A percentile compares a stretch with the other conserved stretches of the same genome.
These are phyloP conservation scores for Geotrichum carabidarum DNA, from an alignment of 1,139 yeast genomes.

Conservation along the genomic window DNA sequence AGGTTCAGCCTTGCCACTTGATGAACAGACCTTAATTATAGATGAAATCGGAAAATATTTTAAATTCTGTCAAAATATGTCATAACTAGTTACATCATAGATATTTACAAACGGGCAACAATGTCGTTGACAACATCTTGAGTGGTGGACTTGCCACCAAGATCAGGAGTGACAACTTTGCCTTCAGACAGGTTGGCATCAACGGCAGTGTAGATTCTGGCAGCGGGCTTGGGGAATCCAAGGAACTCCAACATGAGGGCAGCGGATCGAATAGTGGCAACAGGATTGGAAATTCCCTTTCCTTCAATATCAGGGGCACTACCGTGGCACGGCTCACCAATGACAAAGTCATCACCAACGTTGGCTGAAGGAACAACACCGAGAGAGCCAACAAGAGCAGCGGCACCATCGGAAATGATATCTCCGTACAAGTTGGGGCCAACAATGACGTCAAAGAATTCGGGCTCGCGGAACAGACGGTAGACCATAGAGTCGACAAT, in stretches of 20 bases:
- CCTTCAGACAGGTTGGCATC: conserved; percentile 86
- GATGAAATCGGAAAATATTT: neutral
- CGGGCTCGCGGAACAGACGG: conserved; percentile 97
- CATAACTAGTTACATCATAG: neutral
- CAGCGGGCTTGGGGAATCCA: conserved; percentile 88
- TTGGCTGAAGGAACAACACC: conserved; percentile 98
- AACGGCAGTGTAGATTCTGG: conserved; percentile 87
- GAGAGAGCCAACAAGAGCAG: conserved; percentile 94
- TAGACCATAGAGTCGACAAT: conserved; percentile 98
- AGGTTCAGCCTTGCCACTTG: conserved; percentile 6
- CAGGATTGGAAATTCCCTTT: conserved; percentile 88
- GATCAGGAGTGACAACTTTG: conserved; percentile 81
- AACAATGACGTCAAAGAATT: conserved; percentile 92
- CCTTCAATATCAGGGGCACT: conserved; percentile 99
- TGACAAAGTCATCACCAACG: conserved; percentile 91
- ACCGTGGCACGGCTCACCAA: conserved; percentile 99
- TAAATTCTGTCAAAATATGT: neutral
- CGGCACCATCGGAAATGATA: conserved; percentile 96
- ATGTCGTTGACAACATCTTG: conserved; percentile 83
- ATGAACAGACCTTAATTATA: neutral
- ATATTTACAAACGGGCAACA: conserved; percentile 47
- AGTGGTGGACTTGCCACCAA: conserved; percentile 85
- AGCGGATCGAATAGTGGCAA: conserved; percentile 95
- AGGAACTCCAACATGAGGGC: conserved; percentile 96
- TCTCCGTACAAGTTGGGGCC: conserved; percentile 99